These are phyloP conservation scores for Scopulariopsis brevicaulis DNA, from an alignment of 2,329 filamentous ascomycete genomes.

Conservation along the genomic window DNA sequence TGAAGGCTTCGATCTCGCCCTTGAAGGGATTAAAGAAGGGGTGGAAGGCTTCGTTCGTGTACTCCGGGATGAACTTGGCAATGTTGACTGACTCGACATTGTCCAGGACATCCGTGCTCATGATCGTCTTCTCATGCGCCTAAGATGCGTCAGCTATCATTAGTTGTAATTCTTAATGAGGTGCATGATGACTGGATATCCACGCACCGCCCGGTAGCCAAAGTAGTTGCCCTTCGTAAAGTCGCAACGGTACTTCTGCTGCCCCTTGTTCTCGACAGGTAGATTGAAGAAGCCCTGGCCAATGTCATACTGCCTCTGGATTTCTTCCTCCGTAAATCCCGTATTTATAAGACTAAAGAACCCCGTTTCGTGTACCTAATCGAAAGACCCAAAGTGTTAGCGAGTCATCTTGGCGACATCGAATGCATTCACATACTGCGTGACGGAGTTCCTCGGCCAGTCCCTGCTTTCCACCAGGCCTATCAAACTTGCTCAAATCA, in stretches of 20 bases:
- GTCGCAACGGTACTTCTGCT: constrained; percentile 33
- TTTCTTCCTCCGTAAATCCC: constrained; percentile 35
- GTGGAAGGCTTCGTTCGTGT: constrained; percentile 21
- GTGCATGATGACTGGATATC: background rate
- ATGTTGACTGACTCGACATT: constrained; percentile 44
- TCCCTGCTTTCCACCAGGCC: constrained; percentile 35
- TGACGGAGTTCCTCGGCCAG: constrained; percentile 39
- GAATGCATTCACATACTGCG: constrained; percentile 20
- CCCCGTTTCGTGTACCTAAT: constrained; percentile 20
- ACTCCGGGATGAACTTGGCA: constrained; percentile 33
- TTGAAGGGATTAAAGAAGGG: constrained; percentile 25
- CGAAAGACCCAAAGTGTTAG: background rate
- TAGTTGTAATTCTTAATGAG: background rate
- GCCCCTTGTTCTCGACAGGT: constrained; percentile 29
- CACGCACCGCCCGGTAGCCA: constrained; percentile 25
- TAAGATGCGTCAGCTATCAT: background rate
- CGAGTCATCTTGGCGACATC: too few species aligned
- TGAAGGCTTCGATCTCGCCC: constrained; percentile 38
- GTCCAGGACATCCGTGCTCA: constrained; percentile 21
- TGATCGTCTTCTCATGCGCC: constrained; percentile 19
- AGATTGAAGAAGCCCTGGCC: constrained; percentile 39
- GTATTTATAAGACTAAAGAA: constrained; percentile 46
- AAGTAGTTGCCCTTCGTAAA: constrained; percentile 34
- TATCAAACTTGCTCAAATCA: constrained; percentile 34
- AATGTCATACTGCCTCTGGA: constrained; percentile 41